Evolutionary conservation across 148 eudicot genomes (phyloP).

Genomic region (Spergularia bocconei): DNA sequence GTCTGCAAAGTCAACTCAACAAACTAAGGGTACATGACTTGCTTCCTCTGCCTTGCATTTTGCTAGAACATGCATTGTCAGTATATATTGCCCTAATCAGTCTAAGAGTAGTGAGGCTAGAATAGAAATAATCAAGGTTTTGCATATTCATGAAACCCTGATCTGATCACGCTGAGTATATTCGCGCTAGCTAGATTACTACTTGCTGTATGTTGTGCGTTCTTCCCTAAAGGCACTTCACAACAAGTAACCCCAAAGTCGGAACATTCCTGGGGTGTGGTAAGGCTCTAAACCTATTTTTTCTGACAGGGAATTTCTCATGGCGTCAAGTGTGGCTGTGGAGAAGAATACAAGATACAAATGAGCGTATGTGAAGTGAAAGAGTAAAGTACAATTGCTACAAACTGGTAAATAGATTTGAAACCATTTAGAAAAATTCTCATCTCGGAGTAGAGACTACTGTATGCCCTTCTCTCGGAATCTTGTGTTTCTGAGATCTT

Average conservation of each 20-base stretch:
- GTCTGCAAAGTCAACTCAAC: constrained; percentile 56
- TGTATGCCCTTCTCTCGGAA: too few species aligned
- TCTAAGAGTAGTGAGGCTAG: too few species aligned
- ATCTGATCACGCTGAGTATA: neutral
- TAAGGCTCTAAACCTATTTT: neutral
- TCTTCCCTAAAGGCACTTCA: neutral
- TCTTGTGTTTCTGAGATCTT: too few species aligned
- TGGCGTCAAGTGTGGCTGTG: constrained; percentile 61
- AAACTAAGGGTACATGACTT: constrained; percentile 50
- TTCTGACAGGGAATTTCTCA: constrained; percentile 60
- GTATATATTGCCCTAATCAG: neutral
- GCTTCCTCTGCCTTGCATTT: constrained; percentile 5
- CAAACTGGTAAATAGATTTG: neutral
- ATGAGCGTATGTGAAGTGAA: constrained; percentile 24
- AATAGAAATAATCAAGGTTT: neutral
- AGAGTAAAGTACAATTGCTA: constrained; percentile 4
- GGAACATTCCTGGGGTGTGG: neutral
- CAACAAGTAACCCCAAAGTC: neutral
- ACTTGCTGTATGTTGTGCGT: neutral
- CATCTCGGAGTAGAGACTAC: too few species aligned
- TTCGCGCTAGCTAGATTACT: neutral
- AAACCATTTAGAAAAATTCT: neutral
- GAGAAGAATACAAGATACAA: constrained; percentile 64
- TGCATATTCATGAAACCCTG: neutral
- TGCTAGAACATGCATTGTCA: neutral